Base-by-base conservation (phyloP, 768 basidiomycete genomes). In the Phaeotremella fagi region DNA sequence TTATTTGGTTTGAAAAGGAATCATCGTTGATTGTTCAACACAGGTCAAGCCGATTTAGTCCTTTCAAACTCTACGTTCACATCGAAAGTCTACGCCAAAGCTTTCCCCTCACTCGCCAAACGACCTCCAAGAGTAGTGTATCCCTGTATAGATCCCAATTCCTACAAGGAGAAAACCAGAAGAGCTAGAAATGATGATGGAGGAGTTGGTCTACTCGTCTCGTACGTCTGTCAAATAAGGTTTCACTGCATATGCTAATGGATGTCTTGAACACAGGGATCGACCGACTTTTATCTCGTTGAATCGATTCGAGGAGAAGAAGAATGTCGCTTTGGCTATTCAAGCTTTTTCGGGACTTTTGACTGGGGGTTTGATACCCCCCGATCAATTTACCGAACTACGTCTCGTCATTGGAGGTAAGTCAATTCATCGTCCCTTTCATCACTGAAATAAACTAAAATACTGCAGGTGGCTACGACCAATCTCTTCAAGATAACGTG, bases 271-370 rank as follows among this genome's bases (percentile, higher is more conserved):
- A 33, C 27, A 26, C 60, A 85, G 84, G 37, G 72, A 81, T 28
- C 79, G 80, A 3, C 88, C 86, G 0, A 90, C 88, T 0, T 74
- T 98, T 3, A 67, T 97, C 0, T 78, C 92, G 3, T 77, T 98
- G 29, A 98, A 99, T 71, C 86, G 94, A 1, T 98, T 94, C 68
- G 95, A 99, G 75, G 82, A 80, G 65, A 98, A 98, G 79, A 99
- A 99, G 77, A 94, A 98, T 61, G 80, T 80, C 0, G 81, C 81
- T 1, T 79, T 99, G 1, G 95, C 92, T 0, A 78, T 98, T 4
- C 76, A 83, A 37, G 78, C 92, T 0, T 97, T 91, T 64, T 83
- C 86, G 1, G 72, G 76, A 12, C 71, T 89, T 26, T 42, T 61
- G 33, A 54, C 45, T 7, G 57, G 66, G 18, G 48, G 23, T 22